Percentiles rank a stretch among this genome's conserved stretches.
phyloP scores from a whole-genome alignment of 2,329 filamentous ascomycete species.

The Onygenales sp. region DNA sequence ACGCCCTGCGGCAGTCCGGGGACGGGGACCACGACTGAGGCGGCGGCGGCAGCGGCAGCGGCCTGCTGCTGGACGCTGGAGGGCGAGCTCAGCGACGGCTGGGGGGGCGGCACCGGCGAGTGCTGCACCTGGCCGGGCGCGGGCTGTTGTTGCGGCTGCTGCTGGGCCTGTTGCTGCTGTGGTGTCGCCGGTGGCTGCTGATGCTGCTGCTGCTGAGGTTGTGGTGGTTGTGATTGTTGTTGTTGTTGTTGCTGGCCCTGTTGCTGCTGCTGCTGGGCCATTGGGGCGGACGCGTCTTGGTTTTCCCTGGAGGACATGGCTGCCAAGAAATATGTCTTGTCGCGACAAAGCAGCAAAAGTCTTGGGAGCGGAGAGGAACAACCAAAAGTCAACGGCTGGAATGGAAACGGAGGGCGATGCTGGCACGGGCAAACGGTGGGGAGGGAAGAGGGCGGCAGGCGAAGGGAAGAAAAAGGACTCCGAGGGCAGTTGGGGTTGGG shows the following conservation, averaged over 20 bases:
- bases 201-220: slow-evolving; percentile 12
- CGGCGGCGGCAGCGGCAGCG: slow-evolving; percentile 26
- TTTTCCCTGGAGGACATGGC: slow-evolving; percentile 34
- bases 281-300: slow-evolving; percentile 21
- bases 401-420: slow-evolving; percentile 7
- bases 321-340: slow-evolving; percentile 30
- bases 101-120: slow-evolving; percentile 10
- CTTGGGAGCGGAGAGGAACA: slow-evolving; percentile 14
- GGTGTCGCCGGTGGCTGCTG: slow-evolving; percentile 9
- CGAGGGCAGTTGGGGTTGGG: slow-evolving; percentile 14
- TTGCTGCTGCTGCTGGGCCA: slow-evolving; percentile 8
- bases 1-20: slow-evolving; percentile 10
- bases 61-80: slow-evolving; percentile 24
- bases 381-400: slow-evolving; percentile 4
- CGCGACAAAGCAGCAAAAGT: slow-evolving; percentile 8
- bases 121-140: slow-evolving; percentile 15
- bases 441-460: slow-evolving; percentile 1
- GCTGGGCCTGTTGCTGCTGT: slow-evolving; percentile 8
- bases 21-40: slow-evolving; percentile 27
- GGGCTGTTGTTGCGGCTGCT: slow-evolving; percentile 6
- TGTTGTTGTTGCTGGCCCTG: slow-evolving; percentile 9
- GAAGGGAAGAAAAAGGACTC: slow-evolving; percentile 2
- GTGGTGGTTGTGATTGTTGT: slow-evolving; percentile 16
- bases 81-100: slow-evolving; percentile 20
- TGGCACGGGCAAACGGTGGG: not conserved